Base-by-base conservation (phyloP, 208 protist species). In the Acanthamoeba triangularis region DNA sequence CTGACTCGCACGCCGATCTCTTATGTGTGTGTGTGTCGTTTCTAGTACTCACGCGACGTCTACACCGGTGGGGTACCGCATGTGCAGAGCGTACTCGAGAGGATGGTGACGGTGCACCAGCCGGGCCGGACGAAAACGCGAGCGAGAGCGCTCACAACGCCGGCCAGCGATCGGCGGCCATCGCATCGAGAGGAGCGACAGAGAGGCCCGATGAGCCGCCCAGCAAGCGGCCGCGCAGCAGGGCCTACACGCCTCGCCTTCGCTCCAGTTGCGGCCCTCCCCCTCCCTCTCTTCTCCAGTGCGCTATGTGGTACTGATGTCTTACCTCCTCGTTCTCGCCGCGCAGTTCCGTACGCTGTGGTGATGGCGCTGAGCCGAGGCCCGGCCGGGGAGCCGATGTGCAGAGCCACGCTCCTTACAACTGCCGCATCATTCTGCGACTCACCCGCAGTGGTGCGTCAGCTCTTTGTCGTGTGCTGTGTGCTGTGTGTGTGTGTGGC, bases 161-260 rank as follows among this genome's bases (percentile, higher is more conserved):
- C 56, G 23, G 56, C 56, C 14, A 1, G 20, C 14, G 56, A 7
- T 16, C 6, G 23, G 56, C 56, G 56, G 23, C 20, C 56, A 63
- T 1, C 23, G 56, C 14, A 63, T 16, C 56, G 3, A 25, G 20
- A 63, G 56, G 4, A 16, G 23, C 56, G 13, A 63, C 56, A 25
- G 23, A 25, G 25, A 20, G 11, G 10, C 8, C 44, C 20, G 44
- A 59, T 3, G 23, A 67, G 37, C 84, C 47, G 44, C 84, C 56
- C 23, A 90, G 11, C 54, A 90, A 90, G 54, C 47, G 56, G 25
- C 84, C 1, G 54, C 25, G 56, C 18, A 65, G 28, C 30, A 13
- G 33, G 14, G 84, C 33, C 14, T 90, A 90, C 33, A 61, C 25
- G 10, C 84, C 84, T 69, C 84, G 84, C 84, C 47, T 69, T 4